phyloP scores from a whole-genome alignment of 2,329 filamentous ascomycete species.

The Tolypocladium guangdongense region DNA sequence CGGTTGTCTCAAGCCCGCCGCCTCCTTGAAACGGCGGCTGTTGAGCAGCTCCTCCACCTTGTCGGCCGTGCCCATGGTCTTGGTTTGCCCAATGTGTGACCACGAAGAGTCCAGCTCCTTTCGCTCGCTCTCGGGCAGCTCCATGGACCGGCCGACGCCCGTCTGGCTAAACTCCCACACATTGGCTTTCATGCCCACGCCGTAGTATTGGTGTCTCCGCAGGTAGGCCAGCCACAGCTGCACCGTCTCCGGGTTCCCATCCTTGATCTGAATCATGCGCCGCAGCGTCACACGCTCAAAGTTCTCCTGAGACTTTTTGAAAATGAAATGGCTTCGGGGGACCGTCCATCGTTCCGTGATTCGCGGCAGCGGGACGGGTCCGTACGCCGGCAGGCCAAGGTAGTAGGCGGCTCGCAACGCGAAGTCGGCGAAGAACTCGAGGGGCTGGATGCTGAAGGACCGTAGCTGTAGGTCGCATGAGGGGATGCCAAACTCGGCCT shows the following conservation, averaged over 20 bases:
- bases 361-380: conserved; percentile 75
- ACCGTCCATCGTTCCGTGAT: conserved; percentile 94
- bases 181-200: conserved; percentile 99
- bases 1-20: conserved; percentile 16
- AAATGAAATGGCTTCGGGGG: conserved; percentile 77
- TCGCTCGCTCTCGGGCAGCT: conserved; percentile 10
- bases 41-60: conserved; percentile 48
- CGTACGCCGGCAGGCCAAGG: conserved; percentile 73
- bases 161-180: conserved; percentile 77
- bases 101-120: conserved; percentile 38
- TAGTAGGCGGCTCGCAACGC: conserved; percentile 92
- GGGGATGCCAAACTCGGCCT: conserved; percentile 65
- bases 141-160: conserved; percentile 28
- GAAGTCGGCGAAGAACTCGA: conserved; percentile 93
- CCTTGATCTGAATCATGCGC: conserved; percentile 81
- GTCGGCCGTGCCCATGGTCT: conserved; percentile 36
- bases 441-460: conserved; percentile 79
- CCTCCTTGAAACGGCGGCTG: conserved; percentile 34
- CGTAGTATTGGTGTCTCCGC: conserved; percentile 84
- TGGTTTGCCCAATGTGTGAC: conserved; percentile 43
- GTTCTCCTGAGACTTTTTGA: conserved; percentile 97
- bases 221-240: conserved; percentile 89
- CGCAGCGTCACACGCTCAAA: conserved; percentile 86
- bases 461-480: conserved; percentile 87
- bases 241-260: conserved; percentile 80